Conservation (phyloP, 495 filamentous ascomycete species). For the Pseudomonodictys pantanalensis region DNA sequence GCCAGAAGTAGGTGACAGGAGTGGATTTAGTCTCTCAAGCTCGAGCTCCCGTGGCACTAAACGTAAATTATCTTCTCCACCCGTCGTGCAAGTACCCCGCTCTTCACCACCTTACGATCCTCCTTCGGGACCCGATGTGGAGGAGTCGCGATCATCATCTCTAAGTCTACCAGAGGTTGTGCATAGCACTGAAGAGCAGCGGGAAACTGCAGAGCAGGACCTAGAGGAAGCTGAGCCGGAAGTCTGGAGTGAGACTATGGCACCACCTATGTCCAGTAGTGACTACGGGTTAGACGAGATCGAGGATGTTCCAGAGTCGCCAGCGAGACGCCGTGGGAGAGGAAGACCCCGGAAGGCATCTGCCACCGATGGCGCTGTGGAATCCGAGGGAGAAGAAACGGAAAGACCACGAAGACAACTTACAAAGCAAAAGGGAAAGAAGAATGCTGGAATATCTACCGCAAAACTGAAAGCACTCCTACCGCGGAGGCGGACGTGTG, state of each 20-base stretch:
- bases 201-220: no score
- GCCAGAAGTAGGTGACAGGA: slow-evolving; percentile 11
- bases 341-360: background rate
- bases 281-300: slow-evolving; percentile 8
- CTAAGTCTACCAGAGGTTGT: slow-evolving; percentile 29
- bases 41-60: slow-evolving; percentile 18
- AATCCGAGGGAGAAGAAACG: background rate
- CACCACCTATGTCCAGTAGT: slow-evolving; percentile 52
- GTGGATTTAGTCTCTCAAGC: slow-evolving; percentile 3
- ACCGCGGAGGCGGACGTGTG: slow-evolving; percentile 32
- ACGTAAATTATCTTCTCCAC: slow-evolving; percentile 37
- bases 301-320: background rate
- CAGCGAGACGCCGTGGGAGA: slow-evolving; percentile 5
- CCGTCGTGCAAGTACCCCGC: slow-evolving; percentile 34
- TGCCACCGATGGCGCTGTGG: background rate
- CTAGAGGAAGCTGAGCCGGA: slow-evolving; percentile 30
- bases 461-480: slow-evolving; percentile 41
- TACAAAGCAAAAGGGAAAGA: slow-evolving; percentile 21
- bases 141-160: slow-evolving; percentile 19
- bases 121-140: slow-evolving; percentile 12
- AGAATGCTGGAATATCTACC: slow-evolving; percentile 35
- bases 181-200: slow-evolving; percentile 18
- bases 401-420: slow-evolving; percentile 3
- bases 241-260: slow-evolving; percentile 51
- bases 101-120: slow-evolving; percentile 36